Conservation (phyloP, 164 flowering plant species). For the Chimonanthus praecox region DNA sequence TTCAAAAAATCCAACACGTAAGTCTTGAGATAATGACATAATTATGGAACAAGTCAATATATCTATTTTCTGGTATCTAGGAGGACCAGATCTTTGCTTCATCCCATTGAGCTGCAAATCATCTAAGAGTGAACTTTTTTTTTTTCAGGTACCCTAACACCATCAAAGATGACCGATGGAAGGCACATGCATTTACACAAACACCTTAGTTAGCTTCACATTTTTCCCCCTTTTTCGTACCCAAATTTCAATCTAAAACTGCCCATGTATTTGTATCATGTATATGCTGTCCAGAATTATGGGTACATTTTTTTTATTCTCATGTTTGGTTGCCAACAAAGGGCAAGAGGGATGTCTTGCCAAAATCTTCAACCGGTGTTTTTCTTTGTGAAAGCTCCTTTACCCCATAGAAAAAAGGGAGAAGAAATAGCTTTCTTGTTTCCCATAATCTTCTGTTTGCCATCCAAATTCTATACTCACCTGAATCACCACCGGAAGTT, state of each 20-base stretch:
- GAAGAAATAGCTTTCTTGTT: no score
- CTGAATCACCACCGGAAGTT: no score
- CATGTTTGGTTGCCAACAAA: no score
- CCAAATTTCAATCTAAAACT: not conserved
- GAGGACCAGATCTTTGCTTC: not conserved
- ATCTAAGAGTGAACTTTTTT: not conserved
- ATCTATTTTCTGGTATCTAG: not conserved
- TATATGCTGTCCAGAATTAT: slow-evolving; percentile 2
- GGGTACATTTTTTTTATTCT: no score
- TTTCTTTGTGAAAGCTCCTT: no score
- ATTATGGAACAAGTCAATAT: not conserved
- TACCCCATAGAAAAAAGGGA: no score
- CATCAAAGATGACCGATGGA: not conserved
- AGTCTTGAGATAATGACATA: slow-evolving; percentile 13
- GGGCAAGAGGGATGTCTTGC: no score
- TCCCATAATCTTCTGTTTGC: no score
- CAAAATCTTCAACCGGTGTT: no score
- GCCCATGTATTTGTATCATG: slow-evolving; percentile 7
- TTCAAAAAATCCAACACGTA: not conserved
- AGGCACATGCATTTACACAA: not conserved
- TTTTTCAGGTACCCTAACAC: slow-evolving; percentile 1
- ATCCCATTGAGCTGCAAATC: not conserved
- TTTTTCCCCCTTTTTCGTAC: not conserved
- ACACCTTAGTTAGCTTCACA: not conserved
- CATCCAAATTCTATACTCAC: no score